These are phyloP conservation scores for Ilex asprella DNA, from an alignment of 257 asterid genomes.

Conservation along the genomic window DNA sequence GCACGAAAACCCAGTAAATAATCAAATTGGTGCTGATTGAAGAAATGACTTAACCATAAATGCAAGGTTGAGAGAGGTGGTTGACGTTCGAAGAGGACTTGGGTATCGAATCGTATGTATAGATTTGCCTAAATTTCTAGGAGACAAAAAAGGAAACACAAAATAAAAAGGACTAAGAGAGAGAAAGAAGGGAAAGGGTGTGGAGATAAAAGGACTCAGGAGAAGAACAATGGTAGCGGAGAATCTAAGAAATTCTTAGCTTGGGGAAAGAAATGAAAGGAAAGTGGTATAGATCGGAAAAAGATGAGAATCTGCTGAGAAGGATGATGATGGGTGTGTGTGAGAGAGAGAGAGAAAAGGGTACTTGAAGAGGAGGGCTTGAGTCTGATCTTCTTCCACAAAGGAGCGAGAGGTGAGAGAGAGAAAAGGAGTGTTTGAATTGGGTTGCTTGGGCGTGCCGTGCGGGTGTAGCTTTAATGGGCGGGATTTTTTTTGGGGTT, in stretches of 20 bases:
- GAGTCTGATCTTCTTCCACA: too few relatives aligned
- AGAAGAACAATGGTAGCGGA: too few relatives aligned
- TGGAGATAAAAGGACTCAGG: background rate
- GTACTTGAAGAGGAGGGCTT: too few relatives aligned
- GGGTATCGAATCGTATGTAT: conserved; percentile 22
- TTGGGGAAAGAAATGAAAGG: conserved; percentile 64
- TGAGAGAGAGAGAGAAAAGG: conserved; percentile 22
- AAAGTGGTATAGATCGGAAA: too few relatives aligned
- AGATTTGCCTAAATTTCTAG: conserved; percentile 22
- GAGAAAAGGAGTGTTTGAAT: too few relatives aligned
- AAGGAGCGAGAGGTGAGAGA: too few relatives aligned
- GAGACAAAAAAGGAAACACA: conserved; percentile 2
- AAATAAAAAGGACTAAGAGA: conserved; percentile 29
- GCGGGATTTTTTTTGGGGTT: too few relatives aligned
- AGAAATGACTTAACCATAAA: conserved; percentile 47
- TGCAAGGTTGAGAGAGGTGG: conserved; percentile 79
- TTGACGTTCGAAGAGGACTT: conserved; percentile 66
- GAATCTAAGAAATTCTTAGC: conserved; percentile 78
- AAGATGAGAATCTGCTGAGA: too few relatives aligned
- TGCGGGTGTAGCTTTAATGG: too few relatives aligned
- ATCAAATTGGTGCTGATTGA: background rate
- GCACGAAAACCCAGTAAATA: background rate
- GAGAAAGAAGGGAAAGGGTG: conserved; percentile 8
- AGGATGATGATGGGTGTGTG: background rate
- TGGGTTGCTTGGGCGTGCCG: too few relatives aligned